Conservation (phyloP, 768 basidiomycete species). For the Suillus plorans region DNA sequence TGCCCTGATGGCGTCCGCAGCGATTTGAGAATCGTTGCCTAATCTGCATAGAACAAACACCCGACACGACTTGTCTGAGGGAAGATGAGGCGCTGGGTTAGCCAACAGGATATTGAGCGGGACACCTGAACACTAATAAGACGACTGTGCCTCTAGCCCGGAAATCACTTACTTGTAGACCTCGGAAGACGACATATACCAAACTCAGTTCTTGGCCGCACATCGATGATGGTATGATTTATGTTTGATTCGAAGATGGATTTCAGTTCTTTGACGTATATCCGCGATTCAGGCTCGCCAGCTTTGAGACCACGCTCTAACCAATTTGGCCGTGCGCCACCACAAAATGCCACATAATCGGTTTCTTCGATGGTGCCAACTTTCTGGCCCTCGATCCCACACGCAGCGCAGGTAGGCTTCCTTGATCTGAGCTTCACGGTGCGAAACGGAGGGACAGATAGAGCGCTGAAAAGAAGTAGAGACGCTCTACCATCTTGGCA, state of each 20-base stretch:
- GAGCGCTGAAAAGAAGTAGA: constrained; percentile 73
- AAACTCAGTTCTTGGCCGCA: constrained; percentile 76
- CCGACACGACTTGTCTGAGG: constrained; percentile 24
- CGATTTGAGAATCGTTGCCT: constrained; percentile 93
- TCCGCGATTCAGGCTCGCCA: constrained; percentile 42
- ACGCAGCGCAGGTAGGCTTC: constrained; percentile 72
- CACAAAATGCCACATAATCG: constrained; percentile 89
- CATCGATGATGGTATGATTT: constrained; percentile 60
- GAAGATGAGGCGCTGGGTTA: constrained; percentile 51
- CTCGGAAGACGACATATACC: constrained; percentile 80
- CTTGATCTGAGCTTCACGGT: constrained; percentile 77
- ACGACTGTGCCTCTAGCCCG: background rate
- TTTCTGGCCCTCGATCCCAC: constrained; percentile 52
- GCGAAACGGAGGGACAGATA: constrained; percentile 71
- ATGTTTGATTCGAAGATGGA: constrained; percentile 33
- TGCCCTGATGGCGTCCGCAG: constrained; percentile 49
- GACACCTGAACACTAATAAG: constrained; percentile 53
- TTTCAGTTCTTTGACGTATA: constrained; percentile 50
- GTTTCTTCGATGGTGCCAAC: constrained; percentile 49
- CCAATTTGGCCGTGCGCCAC: constrained; percentile 70
- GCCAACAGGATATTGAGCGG: constrained; percentile 66
- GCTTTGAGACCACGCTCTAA: constrained; percentile 48
- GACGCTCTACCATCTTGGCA: constrained; percentile 56
- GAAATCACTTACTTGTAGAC: constrained; percentile 60
- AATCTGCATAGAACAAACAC: constrained; percentile 75